phyloP scores from a whole-genome alignment of 345 rosid genomes.

The Barbarea vulgaris region DNA sequence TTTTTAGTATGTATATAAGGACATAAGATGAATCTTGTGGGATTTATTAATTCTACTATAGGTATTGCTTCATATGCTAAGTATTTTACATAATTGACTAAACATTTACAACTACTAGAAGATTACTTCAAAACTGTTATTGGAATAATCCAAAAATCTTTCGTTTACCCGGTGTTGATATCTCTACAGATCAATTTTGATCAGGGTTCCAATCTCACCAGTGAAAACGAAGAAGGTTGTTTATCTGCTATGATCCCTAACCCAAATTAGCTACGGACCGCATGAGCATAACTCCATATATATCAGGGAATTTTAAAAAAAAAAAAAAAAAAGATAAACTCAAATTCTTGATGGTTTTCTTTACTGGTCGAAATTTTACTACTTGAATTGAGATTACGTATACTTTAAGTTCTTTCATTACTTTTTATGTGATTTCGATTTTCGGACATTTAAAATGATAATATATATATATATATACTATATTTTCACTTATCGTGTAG shows the following conservation, averaged over 20 bases:
- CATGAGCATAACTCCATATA: not conserved
- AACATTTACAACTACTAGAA: not conserved
- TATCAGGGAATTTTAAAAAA: too few relatives aligned
- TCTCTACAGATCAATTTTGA: not conserved
- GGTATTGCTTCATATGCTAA: slow-evolving; percentile 3
- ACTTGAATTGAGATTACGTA: not conserved
- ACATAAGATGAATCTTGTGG: not conserved
- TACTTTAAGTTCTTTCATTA: not conserved
- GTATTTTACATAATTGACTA: not conserved
- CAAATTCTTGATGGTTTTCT: not conserved
- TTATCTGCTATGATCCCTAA: not conserved
- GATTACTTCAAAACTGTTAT: not conserved
- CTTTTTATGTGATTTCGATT: not conserved
- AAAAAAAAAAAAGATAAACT: too few relatives aligned
- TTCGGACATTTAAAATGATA: not conserved
- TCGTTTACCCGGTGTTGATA: not conserved
- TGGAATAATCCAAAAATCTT: not conserved
- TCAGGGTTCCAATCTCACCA: not conserved
- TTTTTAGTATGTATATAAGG: not conserved
- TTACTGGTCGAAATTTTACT: not conserved
- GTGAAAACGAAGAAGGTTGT: not conserved
- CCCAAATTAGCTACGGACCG: not conserved
- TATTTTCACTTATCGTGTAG: not conserved
- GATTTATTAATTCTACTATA: not conserved
- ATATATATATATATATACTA: too few relatives aligned